Conservation (phyloP, 176 grass and related monocot genomes). For the Saccharum spontaneum region DNA sequence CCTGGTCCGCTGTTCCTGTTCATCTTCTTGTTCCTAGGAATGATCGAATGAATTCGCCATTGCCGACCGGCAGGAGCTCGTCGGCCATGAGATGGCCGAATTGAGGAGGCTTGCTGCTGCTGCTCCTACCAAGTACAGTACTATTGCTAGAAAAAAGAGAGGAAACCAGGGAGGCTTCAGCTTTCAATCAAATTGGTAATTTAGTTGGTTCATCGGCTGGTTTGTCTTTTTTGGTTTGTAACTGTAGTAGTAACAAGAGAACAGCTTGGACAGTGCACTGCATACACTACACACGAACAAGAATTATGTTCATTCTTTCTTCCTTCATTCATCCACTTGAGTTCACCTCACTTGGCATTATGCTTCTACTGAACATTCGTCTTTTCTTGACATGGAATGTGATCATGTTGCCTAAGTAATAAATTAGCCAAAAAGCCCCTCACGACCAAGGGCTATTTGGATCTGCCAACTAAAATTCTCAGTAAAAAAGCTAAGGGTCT, state of each 20-base stretch:
- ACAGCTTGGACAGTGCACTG: background rate
- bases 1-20: background rate
- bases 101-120: background rate
- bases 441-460: too few species aligned
- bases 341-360: too few species aligned
- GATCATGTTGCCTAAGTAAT: too few species aligned
- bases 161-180: background rate
- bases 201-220: background rate
- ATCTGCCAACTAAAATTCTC: too few species aligned
- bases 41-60: background rate
- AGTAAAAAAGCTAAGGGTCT: too few species aligned
- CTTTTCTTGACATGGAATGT: too few species aligned
- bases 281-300: background rate
- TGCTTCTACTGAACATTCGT: too few species aligned
- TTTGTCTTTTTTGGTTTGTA: background rate
- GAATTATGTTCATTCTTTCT: background rate
- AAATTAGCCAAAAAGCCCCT: too few species aligned
- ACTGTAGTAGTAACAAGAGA: background rate
- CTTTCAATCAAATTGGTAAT: background rate
- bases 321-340: too few species aligned
- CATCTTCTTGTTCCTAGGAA: background rate
- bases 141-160: background rate
- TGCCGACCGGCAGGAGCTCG: background rate
- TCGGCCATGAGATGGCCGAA: background rate
- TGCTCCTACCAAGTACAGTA: background rate